Evolutionary conservation across 1,139 yeast species (phyloP), one percentile per base, ranked within the genome.

Genomic region (Scheffersomyces lignicola): DNA sequence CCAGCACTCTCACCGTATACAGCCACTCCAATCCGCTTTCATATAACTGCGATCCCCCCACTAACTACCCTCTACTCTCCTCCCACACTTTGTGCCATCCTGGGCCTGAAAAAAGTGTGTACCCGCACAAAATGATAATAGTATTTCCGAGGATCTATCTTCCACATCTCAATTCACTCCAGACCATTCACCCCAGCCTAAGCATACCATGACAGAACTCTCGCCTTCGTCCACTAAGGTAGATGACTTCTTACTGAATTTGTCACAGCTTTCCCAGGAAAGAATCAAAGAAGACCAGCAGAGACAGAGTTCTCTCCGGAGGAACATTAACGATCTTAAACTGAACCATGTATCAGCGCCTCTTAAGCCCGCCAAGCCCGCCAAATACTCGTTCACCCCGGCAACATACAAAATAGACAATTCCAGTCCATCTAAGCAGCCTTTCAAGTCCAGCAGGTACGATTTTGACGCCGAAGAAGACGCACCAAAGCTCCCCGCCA

Each of bases 231-330:
- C 54, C 7, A 47, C 51, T 25, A 56, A 58, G 31, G 70, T 64
- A 13, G 62, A 64, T 38, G 65, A 60, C 36, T 65, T 65, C 41
- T 47, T 65, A 26, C 48, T 62, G n/a, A 51, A 55, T 24, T 42
- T 65, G 24, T 65, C 70, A 2, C 52, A 57, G 37, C 40, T 63
- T 7, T 62, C 69, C 1, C 69, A 60, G 40, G 60, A 55, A 14
- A 47, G 62, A 31, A 38, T 62, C 15, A 43, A 47, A 23, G 66
- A 65, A 36, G 68, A 61, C 41, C 60, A 57, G 24, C 57, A 56
- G 36, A 48, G 68, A 20, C 68, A 61, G 40, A 49, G 69, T 16
- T 48, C 48, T 5, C 50, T 64, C 17, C 62, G 57, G 36, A 41
- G 64, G 18, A 56, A 60, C 38, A 54, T 63, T 13, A 60, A 62